Percentiles rank a stretch among this genome's conserved stretches.
These are phyloP conservation scores for Aotearoamyces nothofagi DNA, from an alignment of 2,329 filamentous ascomycete genomes.

Conservation along the genomic window DNA sequence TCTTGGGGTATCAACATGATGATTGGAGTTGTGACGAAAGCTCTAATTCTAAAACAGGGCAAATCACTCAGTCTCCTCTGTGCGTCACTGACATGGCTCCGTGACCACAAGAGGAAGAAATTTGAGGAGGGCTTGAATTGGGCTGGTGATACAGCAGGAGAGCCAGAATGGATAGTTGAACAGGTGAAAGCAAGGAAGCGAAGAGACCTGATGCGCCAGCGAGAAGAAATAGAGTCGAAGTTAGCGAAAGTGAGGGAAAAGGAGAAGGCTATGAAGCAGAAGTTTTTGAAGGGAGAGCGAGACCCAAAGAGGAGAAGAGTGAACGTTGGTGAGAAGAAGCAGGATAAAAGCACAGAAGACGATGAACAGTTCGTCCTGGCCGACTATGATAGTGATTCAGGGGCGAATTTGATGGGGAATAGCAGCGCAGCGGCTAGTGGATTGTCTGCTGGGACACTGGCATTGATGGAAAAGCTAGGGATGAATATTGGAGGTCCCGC, in stretches of 20 bases:
- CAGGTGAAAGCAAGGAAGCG: slow-evolving; percentile 41
- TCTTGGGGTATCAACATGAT: not conserved
- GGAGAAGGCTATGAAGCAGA: slow-evolving; percentile 36
- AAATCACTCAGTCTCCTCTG: slow-evolving; percentile 64
- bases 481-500: slow-evolving; percentile 17
- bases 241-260: slow-evolving; percentile 39
- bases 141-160: slow-evolving; percentile 25
- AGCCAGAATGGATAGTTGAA: slow-evolving; percentile 56
- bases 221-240: slow-evolving; percentile 42
- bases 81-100: slow-evolving; percentile 55
- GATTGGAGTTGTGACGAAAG: slow-evolving; percentile 2
- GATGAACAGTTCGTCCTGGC: slow-evolving; percentile 48
- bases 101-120: slow-evolving; percentile 41
- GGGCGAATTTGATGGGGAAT: slow-evolving; percentile 19
- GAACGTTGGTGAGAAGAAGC: slow-evolving; percentile 3
- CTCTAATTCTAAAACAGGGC: slow-evolving; percentile 25
- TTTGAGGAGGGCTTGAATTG: slow-evolving; percentile 17
- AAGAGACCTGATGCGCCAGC: slow-evolving; percentile 36
- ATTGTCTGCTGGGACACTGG: slow-evolving; percentile 44
- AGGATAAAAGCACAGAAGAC: slow-evolving; percentile 18
- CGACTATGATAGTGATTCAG: slow-evolving; percentile 52
- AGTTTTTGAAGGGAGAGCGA: slow-evolving; percentile 27
- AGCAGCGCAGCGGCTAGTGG: slow-evolving; percentile 22
- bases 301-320: slow-evolving; percentile 30
- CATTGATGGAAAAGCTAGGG: slow-evolving; percentile 41